Conservation (phyloP, 2,329 filamentous ascomycete species). For the Trichoderma brevicompactum region DNA sequence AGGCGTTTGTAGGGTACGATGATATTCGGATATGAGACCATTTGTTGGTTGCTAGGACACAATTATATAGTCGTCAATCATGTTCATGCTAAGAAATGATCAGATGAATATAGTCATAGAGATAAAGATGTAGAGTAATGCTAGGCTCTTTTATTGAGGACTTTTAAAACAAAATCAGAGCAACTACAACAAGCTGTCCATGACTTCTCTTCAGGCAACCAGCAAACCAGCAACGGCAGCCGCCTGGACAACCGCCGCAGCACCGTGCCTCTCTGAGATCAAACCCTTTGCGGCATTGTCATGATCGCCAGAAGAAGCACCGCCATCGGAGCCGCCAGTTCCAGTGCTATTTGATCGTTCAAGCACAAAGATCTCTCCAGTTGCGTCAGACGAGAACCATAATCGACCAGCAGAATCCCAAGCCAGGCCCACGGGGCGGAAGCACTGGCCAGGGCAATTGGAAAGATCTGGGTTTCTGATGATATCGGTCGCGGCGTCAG, state of each 20-base stretch:
- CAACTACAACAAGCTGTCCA: neutral
- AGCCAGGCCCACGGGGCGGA: slow-evolving; percentile 65
- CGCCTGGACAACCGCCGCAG: slow-evolving; percentile 37
- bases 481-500: slow-evolving; percentile 54
- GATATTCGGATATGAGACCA: too few species aligned
- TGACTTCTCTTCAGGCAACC: slow-evolving; percentile 33
- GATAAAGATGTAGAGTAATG: too few species aligned
- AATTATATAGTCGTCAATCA: too few species aligned
- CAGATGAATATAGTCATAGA: too few species aligned
- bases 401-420: slow-evolving; percentile 57
- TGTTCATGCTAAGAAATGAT: too few species aligned
- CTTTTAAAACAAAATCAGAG: neutral
- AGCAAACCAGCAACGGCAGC: slow-evolving; percentile 39
- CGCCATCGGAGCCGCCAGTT: slow-evolving; percentile 24
- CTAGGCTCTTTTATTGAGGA: neutral
- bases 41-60: too few species aligned
- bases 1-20: too few species aligned
- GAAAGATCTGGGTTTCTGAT: slow-evolving; percentile 58
- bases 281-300: slow-evolving; percentile 34
- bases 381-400: slow-evolving; percentile 65
- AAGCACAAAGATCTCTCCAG: slow-evolving; percentile 68
- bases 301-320: neutral
- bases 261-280: slow-evolving; percentile 31
- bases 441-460: slow-evolving; percentile 60
- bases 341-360: slow-evolving; percentile 30